phyloP scores from a whole-genome alignment of 139 green algal species.

The Eudorina sp. region DNA sequence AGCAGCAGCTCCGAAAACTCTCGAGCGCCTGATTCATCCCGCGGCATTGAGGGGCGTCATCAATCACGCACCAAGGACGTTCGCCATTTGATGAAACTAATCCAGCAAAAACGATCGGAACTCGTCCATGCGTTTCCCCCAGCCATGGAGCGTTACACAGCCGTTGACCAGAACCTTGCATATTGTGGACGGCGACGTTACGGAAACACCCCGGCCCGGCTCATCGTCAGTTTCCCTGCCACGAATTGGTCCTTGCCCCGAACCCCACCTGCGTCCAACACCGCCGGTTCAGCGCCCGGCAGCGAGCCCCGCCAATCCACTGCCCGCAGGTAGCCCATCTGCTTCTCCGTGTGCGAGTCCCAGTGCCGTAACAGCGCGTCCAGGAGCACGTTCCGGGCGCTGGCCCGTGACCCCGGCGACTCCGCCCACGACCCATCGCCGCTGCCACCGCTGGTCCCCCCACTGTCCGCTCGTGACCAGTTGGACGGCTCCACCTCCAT shows the following conservation, averaged over 20 bases:
- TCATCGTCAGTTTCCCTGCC: too few species aligned
- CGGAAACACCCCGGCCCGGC: too few species aligned
- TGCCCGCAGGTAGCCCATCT: conserved; percentile 40
- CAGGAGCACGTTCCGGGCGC: conserved; percentile 25
- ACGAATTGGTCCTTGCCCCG: neutral
- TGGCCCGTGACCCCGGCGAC: neutral
- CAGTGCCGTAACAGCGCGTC: conserved; percentile 41
- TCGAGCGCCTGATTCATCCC: conserved; percentile 6
- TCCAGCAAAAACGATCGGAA: too few species aligned
- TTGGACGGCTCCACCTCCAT: conserved; percentile 1
- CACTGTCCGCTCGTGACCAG: neutral
- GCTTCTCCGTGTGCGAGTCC: neutral
- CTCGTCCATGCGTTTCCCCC: too few species aligned
- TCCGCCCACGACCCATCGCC: neutral
- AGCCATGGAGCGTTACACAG: too few species aligned
- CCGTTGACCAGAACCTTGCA: too few species aligned
- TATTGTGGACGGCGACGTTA: too few species aligned
- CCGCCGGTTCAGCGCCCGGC: conserved; percentile 7
- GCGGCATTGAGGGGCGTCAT: too few species aligned
- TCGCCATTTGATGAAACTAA: too few species aligned
- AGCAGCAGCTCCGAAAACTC: conserved; percentile 4
- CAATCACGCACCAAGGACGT: too few species aligned
- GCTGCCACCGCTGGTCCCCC: conserved; percentile 3
- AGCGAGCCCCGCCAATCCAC: conserved; percentile 52
- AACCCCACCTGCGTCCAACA: conserved; percentile 26